Percentiles rank a stretch among this genome's conserved stretches.
phyloP scores from a whole-genome alignment of 2,329 filamentous ascomycete genomes.

The Microdochium bolleyi region DNA sequence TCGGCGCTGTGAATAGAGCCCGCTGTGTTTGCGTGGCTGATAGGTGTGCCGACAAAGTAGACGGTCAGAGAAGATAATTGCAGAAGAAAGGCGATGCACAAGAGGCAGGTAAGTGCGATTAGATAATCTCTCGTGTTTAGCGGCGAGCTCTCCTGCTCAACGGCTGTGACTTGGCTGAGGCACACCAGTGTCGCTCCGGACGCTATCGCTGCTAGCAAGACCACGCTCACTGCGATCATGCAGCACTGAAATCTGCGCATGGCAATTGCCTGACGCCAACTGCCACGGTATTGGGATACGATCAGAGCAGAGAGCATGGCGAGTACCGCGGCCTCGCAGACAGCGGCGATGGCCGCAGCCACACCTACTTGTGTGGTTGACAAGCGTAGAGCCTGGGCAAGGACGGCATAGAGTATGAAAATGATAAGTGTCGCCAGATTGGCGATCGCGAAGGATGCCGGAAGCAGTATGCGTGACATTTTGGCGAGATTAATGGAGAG shows the following conservation, averaged over 20 bases:
- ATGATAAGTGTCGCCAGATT: background rate
- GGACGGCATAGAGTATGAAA: background rate
- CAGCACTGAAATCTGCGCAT: background rate
- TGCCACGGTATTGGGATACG: background rate
- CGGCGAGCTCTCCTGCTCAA: slow-evolving; percentile 12
- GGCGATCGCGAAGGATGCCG: background rate
- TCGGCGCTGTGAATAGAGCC: slow-evolving; percentile 22
- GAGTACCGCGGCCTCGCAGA: background rate
- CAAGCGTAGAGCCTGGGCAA: background rate
- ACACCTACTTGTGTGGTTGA: background rate
- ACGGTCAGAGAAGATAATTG: slow-evolving; percentile 41
- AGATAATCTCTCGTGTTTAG: slow-evolving; percentile 23
- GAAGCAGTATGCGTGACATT: background rate
- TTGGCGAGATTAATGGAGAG: background rate
- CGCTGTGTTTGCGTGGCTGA: slow-evolving; percentile 13
- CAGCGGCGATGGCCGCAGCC: background rate
- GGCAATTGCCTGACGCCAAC: background rate
- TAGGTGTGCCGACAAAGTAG: slow-evolving; percentile 30
- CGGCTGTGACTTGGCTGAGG: slow-evolving; percentile 23
- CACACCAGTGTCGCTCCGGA: slow-evolving; percentile 24
- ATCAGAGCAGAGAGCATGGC: background rate
- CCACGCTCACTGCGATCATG: background rate
- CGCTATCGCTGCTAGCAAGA: background rate
- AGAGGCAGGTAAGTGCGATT: slow-evolving; percentile 32
- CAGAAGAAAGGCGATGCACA: slow-evolving; percentile 34